These are phyloP conservation scores for Leptodermis oblonga DNA, from an alignment of 257 asterid genomes.

Conservation along the genomic window DNA sequence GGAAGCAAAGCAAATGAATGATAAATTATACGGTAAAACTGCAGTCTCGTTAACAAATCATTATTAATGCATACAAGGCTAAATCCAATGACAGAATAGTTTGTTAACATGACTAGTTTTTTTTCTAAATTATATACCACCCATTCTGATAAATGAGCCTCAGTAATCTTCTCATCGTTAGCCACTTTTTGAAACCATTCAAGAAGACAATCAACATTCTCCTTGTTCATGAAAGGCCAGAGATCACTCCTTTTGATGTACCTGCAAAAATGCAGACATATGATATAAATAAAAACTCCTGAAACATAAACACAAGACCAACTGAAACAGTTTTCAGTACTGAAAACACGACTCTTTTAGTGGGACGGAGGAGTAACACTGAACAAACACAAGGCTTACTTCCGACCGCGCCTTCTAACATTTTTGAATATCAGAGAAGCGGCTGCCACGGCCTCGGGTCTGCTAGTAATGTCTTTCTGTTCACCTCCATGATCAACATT, in stretches of 20 bases:
- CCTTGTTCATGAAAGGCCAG: conserved; percentile 16
- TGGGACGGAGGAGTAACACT: too few species aligned
- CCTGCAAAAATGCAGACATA: conserved; percentile 8
- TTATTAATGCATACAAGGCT: too few species aligned
- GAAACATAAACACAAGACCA: background rate
- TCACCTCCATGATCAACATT: conserved; percentile 4
- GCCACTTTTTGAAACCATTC: conserved; percentile 23
- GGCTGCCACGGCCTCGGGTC: conserved; percentile 17
- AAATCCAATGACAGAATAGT: too few species aligned
- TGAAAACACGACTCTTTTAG: too few species aligned
- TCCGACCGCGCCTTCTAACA: conserved; percentile 11
- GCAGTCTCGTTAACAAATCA: too few species aligned
- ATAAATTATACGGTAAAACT: background rate
- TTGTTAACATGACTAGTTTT: too few species aligned
- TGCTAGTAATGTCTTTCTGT: conserved; percentile 22
- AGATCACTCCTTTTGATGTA: conserved; percentile 23
- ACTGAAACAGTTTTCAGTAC: background rate
- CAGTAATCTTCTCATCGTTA: conserved; percentile 15
- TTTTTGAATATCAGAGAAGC: conserved; percentile 25
- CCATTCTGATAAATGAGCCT: conserved; percentile 21
- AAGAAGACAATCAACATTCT: conserved; percentile 13
- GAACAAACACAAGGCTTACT: conserved; percentile 18
- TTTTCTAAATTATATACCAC: conserved; percentile 14
- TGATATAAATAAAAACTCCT: background rate
- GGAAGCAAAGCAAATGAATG: background rate